Evolutionary conservation across 352 stramenopile species (phyloP), one percentile per base, ranked within the genome.

Genomic region (Achlya hypogyna): DNA sequence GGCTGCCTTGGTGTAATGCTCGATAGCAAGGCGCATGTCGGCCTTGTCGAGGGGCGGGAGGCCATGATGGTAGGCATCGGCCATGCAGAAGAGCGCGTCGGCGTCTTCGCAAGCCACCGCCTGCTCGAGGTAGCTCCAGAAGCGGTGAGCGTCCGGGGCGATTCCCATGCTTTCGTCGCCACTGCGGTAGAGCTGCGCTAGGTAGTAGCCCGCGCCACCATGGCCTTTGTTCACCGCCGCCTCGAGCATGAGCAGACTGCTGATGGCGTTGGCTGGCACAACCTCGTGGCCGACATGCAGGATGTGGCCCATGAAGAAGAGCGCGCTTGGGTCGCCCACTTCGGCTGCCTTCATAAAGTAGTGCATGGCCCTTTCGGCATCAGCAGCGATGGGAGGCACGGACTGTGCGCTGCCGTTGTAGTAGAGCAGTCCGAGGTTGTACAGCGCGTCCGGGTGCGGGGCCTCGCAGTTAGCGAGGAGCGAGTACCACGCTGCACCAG

Each of bases 111-210:
- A 72, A 29, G 82, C 73, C 62, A 92, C 74, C 5, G 86, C 84
- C 31, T 74, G 74, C 58, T 92, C 74, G 40, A 95, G 53, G 65
- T 88, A 78, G 40, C 79, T 65, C 16, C 87, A 63, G 62, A 91
- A 93, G 69, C 82, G 84, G 22, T 75, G 32, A 8, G 58, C 72
- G 62, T 93, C 74, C 2, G 79, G 54, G 22, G 67, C 38, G n/a
- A 93, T 73, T 14, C 72, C 63, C 58, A 79, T 71, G 16, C 64
- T 64, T 9, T 84, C 72, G 42, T 91, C 83, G 2, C 84, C 86
- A n/a, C 79, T 93, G 53, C 82, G 82, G 67, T 94, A 91, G n/a
- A 96, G 76, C 77, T 93, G 84, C 29, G 86, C 84, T 16, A 96
- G 71, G 63, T 94, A 96, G 63, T 82, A 93, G 23, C 84, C 72